These are phyloP conservation scores for Betula pendula DNA, from an alignment of 306 rosid species.

Conservation along the genomic window DNA sequence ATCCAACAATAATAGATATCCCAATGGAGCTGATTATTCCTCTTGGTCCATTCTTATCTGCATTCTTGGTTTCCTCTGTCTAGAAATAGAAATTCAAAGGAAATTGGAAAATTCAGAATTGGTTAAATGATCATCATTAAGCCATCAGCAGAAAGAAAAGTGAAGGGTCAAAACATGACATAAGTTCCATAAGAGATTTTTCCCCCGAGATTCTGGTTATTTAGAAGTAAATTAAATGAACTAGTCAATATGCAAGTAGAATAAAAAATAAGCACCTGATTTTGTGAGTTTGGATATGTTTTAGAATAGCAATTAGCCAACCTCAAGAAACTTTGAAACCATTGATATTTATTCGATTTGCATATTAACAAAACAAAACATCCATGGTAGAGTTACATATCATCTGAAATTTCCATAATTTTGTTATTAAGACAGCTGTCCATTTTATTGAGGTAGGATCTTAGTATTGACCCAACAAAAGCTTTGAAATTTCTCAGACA, in stretches of 20 bases:
- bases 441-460: background rate
- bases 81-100: slow-evolving; percentile 34
- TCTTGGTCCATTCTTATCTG: slow-evolving; percentile 89
- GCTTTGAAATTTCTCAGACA: background rate
- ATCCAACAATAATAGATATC: slow-evolving; percentile 85
- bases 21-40: slow-evolving; percentile 96
- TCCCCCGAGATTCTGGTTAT: background rate
- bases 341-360: background rate
- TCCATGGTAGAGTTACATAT: background rate
- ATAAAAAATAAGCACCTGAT: background rate
- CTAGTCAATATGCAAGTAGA: background rate
- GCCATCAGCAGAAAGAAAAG: slow-evolving; percentile 12
- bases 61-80: slow-evolving; percentile 96
- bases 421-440: background rate
- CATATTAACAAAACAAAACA: background rate
- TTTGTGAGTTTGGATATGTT: background rate
- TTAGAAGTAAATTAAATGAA: background rate
- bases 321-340: background rate
- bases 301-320: background rate
- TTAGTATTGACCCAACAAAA: background rate
- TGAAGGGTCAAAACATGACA: slow-evolving; percentile 1
- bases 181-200: background rate
- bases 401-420: background rate
- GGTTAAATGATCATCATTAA: slow-evolving; percentile 31
- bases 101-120: slow-evolving; percentile 19